A percentile compares a stretch with the other conserved stretches of the same genome.
These are phyloP conservation scores for Fusarium caatingaense DNA, from an alignment of 2,329 filamentous ascomycete species.

Conservation along the genomic window DNA sequence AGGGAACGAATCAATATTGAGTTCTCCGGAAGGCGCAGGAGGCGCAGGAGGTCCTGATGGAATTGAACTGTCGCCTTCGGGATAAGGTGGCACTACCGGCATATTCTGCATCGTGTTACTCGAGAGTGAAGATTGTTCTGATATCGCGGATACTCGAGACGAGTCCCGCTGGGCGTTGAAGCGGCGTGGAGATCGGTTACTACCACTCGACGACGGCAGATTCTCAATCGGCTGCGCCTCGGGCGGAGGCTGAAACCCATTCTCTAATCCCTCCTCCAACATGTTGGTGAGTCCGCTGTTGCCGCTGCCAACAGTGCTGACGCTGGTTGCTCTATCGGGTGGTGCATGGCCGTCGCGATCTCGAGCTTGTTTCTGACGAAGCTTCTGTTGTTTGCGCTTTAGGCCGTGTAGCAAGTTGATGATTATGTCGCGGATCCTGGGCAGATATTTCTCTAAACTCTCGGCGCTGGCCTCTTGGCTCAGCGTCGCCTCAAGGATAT, in stretches of 20 bases:
- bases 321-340: conserved; percentile 66
- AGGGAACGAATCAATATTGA: conserved; percentile 74
- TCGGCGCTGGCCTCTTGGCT: conserved; percentile 96
- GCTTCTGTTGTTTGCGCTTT: conserved; percentile 94
- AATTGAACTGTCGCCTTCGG: conserved; percentile 67
- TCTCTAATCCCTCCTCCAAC: conserved; percentile 69
- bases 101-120: conserved; percentile 81
- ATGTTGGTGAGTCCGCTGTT: conserved; percentile 67
- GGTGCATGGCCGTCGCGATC: conserved; percentile 62
- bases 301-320: conserved; percentile 68
- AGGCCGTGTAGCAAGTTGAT: conserved; percentile 96
- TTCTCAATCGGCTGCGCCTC: conserved; percentile 50
- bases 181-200: conserved; percentile 60
- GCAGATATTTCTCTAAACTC: conserved; percentile 92
- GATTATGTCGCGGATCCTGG: conserved; percentile 96
- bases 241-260: conserved; percentile 60
- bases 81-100: conserved; percentile 78
- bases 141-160: conserved; percentile 61
- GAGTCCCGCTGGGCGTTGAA: conserved; percentile 62
- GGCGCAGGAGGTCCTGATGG: conserved; percentile 57
- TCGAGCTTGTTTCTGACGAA: conserved; percentile 72
- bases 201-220: conserved; percentile 42
- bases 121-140: conserved; percentile 76
- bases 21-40: conserved; percentile 54
- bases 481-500: conserved; percentile 93